phyloP scores from a whole-genome alignment of 2,329 filamentous ascomycete genomes.

The Trichoderma harzianum region DNA sequence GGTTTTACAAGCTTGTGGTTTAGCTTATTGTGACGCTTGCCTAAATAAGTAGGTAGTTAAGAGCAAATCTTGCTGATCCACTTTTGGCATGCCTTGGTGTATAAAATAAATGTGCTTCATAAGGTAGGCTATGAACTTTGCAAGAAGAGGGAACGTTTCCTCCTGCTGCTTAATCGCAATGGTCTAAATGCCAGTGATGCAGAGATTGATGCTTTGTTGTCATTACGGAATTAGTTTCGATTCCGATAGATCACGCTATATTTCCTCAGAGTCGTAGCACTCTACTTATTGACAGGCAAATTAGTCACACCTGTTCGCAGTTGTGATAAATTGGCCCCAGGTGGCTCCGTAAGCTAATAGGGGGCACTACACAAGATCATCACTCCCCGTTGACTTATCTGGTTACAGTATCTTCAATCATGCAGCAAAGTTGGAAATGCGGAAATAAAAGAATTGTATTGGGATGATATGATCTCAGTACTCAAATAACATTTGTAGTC shows the following conservation, averaged over 20 bases:
- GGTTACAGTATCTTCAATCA: background rate
- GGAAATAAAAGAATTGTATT: background rate
- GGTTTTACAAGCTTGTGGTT: too few relatives aligned
- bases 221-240: background rate
- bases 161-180: background rate
- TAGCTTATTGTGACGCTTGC: background rate
- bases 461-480: background rate
- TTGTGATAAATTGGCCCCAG: background rate
- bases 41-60: background rate
- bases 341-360: background rate
- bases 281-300: background rate
- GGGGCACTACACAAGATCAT: background rate
- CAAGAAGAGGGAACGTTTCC: background rate
- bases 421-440: background rate
- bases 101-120: background rate
- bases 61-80: background rate
- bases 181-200: background rate
- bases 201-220: background rate
- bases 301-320: background rate
- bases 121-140: background rate
- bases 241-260: background rate
- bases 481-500: background rate
- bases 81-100: background rate
- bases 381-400: background rate
- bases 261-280: background rate